phyloP scores from a whole-genome alignment of 2,329 filamentous ascomycete species.

The Aspergillus sp. region DNA sequence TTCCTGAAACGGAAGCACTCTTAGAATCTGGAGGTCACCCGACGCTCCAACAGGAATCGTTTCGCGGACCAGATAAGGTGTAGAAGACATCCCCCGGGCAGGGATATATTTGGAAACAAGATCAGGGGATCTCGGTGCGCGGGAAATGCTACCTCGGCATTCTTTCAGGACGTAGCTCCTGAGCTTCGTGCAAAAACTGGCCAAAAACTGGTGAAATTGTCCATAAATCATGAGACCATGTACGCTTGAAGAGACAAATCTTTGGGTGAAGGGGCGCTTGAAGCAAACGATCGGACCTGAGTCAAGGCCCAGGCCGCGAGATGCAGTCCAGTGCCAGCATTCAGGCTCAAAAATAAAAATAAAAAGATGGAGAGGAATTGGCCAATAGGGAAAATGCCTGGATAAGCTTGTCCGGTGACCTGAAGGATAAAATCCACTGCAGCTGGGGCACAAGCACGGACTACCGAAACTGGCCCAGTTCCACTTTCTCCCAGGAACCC shows the following conservation, averaged over 20 bases:
- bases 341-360: slow-evolving; percentile 3
- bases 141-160: neutral
- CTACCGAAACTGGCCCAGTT: slow-evolving; percentile 7
- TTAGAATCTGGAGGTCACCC: neutral
- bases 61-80: neutral
- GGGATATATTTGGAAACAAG: neutral
- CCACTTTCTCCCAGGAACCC: neutral
- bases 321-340: neutral
- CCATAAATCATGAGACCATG: too few relatives aligned
- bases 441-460: slow-evolving; percentile 3
- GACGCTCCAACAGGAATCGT: neutral
- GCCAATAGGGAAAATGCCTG: neutral
- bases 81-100: too few relatives aligned
- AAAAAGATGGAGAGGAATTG: slow-evolving; percentile 5
- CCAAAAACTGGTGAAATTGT: too few relatives aligned
- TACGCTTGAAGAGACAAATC: too few relatives aligned
- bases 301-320: neutral
- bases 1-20: neutral
- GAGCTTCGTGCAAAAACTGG: too few relatives aligned
- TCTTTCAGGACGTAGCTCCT: neutral
- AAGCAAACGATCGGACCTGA: neutral
- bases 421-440: neutral
- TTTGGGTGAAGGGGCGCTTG: neutral
- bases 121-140: too few relatives aligned
- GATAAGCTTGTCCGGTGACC: slow-evolving; percentile 15